These are phyloP conservation scores for Suhomyces sp. DNA, from an alignment of 805 yeast species.

Conservation along the genomic window DNA sequence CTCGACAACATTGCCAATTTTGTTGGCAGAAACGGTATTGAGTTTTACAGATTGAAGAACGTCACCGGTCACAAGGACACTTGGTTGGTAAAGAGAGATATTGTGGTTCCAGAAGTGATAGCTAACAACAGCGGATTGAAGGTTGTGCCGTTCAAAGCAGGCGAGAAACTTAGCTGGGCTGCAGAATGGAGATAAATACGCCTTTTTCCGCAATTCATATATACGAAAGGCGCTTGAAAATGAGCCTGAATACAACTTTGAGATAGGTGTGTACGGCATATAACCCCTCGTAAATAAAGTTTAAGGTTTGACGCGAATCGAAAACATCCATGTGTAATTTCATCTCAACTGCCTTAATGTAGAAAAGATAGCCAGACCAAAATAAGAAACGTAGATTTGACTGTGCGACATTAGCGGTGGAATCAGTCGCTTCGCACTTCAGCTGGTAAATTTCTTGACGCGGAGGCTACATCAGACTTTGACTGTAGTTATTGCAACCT, in stretches of 20 bases:
- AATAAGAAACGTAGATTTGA: not conserved
- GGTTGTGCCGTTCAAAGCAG: constrained; percentile 83
- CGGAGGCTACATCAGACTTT: not conserved
- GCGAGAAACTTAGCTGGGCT: constrained; percentile 67
- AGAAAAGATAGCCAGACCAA: not conserved
- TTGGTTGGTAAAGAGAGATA: constrained; percentile 52
- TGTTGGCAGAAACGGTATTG: constrained; percentile 69
- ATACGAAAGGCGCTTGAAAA: not conserved
- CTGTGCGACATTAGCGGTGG: not conserved
- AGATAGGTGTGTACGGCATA: not conserved
- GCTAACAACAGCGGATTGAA: constrained; percentile 39
- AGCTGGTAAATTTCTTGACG: not conserved
- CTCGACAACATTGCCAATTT: constrained; percentile 68
- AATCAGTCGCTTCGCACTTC: not conserved
- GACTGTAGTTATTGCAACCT: not conserved
- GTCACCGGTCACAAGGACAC: constrained; percentile 44
- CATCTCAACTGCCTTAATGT: not conserved
- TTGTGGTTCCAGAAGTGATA: constrained; percentile 58
- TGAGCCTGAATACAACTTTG: not conserved
- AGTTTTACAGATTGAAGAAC: constrained; percentile 56
- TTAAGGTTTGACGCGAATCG: not conserved
- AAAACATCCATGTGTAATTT: not conserved
- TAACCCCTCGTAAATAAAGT: not conserved
- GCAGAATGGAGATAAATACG: constrained; percentile 59
- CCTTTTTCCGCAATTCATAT: not conserved